These are phyloP conservation scores for Trichoderma parareesei DNA, from an alignment of 495 filamentous ascomycete genomes.

Conservation along the genomic window DNA sequence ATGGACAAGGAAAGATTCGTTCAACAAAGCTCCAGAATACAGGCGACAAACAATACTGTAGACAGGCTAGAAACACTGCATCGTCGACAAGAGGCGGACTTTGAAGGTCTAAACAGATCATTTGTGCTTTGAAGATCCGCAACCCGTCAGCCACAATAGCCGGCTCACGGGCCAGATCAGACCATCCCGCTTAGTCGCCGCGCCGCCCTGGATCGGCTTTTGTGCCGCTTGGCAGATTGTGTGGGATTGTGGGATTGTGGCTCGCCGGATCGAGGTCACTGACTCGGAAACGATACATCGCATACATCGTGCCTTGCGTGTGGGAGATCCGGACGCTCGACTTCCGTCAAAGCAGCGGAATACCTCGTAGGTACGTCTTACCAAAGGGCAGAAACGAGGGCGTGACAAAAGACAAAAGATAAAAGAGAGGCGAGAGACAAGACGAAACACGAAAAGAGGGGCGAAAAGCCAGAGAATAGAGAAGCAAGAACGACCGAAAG, in stretches of 20 bases:
- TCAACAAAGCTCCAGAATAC: too few relatives aligned
- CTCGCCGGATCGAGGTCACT: not conserved
- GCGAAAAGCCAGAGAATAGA: not conserved
- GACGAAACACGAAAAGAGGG: not conserved
- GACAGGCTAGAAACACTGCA: too few relatives aligned
- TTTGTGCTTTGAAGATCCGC: not conserved
- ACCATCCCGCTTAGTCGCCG: not conserved
- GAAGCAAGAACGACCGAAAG: not conserved
- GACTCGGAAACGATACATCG: not conserved
- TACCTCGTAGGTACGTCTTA: too few relatives aligned
- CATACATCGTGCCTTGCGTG: too few relatives aligned
- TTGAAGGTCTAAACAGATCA: too few relatives aligned
- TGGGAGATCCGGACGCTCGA: too few relatives aligned
- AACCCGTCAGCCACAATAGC: not conserved
- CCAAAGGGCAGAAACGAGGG: not conserved
- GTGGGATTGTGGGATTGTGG: not conserved
- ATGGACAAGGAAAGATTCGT: too few relatives aligned
- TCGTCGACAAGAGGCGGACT: too few relatives aligned
- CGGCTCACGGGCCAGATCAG: constrained; percentile 9
- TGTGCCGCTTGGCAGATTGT: not conserved
- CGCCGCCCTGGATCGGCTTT: not conserved
- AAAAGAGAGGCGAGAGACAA: not conserved
- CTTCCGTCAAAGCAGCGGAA: too few relatives aligned
- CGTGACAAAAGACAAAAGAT: not conserved
- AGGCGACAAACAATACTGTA: too few relatives aligned